Conservation (phyloP, 495 filamentous ascomycete species). For the Bacidia rubella region DNA sequence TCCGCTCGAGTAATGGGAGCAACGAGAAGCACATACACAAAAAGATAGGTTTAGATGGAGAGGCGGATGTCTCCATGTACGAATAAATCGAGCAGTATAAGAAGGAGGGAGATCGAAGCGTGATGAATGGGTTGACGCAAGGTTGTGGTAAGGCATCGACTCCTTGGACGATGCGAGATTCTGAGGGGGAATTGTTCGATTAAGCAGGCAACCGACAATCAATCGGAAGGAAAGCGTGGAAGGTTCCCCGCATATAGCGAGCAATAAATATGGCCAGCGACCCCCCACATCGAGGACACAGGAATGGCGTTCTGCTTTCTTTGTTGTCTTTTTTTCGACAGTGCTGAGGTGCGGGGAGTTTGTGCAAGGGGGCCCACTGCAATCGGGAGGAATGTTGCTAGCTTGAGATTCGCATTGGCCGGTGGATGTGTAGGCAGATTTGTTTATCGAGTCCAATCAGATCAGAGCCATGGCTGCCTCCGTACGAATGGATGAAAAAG, state of each 20-base stretch:
- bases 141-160: slow-evolving; percentile 14
- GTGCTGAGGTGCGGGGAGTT: slow-evolving; percentile 13
- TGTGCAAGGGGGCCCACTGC: slow-evolving; percentile 17
- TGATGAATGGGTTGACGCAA: slow-evolving; percentile 20
- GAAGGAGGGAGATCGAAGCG: slow-evolving; percentile 23
- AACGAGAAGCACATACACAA: slow-evolving; percentile 10
- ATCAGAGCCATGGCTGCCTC: not conserved
- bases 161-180: slow-evolving; percentile 8
- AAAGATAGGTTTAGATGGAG: not conserved
- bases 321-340: slow-evolving; percentile 5
- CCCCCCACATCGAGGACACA: slow-evolving; percentile 16
- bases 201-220: slow-evolving; percentile 21
- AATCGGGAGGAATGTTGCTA: slow-evolving; percentile 16
- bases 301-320: slow-evolving; percentile 16
- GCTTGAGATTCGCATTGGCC: not conserved
- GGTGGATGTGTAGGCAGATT: not conserved
- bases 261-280: slow-evolving; percentile 12
- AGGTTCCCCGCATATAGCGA: slow-evolving; percentile 15
- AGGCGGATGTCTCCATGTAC: slow-evolving; percentile 9
- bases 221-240: slow-evolving; percentile 10
- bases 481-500: not conserved
- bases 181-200: slow-evolving; percentile 12
- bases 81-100: slow-evolving; percentile 1
- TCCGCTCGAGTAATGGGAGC: not conserved
- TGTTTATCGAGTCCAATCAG: not conserved